Conservation (phyloP, 441 rosid genomes). For the Jatropha podagrica region DNA sequence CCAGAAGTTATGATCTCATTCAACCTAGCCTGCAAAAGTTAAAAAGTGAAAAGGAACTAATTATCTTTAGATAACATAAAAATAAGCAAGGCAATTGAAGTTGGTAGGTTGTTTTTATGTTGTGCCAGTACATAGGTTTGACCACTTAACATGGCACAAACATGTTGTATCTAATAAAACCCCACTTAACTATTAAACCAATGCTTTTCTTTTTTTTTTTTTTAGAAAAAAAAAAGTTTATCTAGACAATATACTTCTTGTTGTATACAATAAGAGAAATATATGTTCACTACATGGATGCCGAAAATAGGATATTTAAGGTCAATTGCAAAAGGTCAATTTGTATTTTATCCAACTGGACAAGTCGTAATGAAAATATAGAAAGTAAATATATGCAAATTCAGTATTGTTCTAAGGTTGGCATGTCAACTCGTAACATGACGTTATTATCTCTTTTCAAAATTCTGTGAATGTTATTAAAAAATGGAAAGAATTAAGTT, state of each 20-base stretch:
- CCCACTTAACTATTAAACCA: background rate
- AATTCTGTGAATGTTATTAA: background rate
- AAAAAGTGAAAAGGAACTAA: constrained; percentile 12
- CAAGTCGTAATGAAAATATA: too few species aligned
- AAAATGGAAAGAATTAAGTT: constrained; percentile 1
- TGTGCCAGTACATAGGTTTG: background rate
- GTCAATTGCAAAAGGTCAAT: background rate
- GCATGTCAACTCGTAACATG: background rate
- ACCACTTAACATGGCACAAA: background rate
- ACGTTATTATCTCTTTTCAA: background rate
- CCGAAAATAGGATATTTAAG: background rate
- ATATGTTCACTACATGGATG: background rate
- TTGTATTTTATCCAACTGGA: too few species aligned
- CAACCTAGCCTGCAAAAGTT: constrained; percentile 76
- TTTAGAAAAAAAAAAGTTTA: background rate
- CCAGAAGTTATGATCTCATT: constrained; percentile 82
- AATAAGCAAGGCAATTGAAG: background rate
- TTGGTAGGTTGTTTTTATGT: background rate
- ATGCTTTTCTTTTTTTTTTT: background rate
- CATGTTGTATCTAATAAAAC: background rate
- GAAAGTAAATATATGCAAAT: background rate
- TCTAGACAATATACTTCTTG: background rate
- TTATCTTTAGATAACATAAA: background rate
- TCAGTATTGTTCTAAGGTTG: background rate
- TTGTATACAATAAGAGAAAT: background rate